Percentiles rank a stretch among this genome's conserved stretches.
These are phyloP conservation scores for Tephrocybe sp. DNA, from an alignment of 768 basidiomycete species.

Conservation along the genomic window DNA sequence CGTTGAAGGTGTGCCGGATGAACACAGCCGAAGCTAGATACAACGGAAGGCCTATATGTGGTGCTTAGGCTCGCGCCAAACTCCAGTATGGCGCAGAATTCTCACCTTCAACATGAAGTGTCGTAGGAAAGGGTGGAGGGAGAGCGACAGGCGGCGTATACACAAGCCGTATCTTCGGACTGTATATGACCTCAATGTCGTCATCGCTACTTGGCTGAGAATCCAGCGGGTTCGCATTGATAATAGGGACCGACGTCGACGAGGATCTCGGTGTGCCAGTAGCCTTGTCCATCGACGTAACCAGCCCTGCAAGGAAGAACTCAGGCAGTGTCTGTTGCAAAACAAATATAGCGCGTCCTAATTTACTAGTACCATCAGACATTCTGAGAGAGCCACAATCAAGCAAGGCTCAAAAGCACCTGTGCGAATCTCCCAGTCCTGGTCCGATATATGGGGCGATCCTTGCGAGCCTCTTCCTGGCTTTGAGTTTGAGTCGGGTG, in stretches of 20 bases:
- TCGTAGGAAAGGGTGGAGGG: constrained; percentile 69
- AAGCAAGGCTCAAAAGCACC: constrained; percentile 37
- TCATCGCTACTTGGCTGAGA: constrained; percentile 25
- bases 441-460: constrained; percentile 51
- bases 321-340: constrained; percentile 69
- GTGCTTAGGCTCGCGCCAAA: neutral
- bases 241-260: constrained; percentile 23
- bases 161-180: constrained; percentile 55
- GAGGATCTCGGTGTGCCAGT: constrained; percentile 36
- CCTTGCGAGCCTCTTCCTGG: constrained; percentile 19
- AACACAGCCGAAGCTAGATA: constrained; percentile 73
- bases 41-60: constrained; percentile 56
- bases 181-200: constrained; percentile 56
- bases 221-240: constrained; percentile 29
- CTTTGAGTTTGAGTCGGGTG: constrained; percentile 33
- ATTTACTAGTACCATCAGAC: constrained; percentile 7
- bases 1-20: constrained; percentile 72
- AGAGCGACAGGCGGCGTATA: constrained; percentile 71
- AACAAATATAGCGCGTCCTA: constrained; percentile 71
- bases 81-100: neutral
- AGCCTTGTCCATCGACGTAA: constrained; percentile 51
- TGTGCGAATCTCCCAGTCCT: constrained; percentile 78
- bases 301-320: constrained; percentile 69
- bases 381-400: neutral
- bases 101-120: constrained; percentile 70